These are phyloP conservation scores for Populus davidiana DNA, from an alignment of 345 rosid genomes.

Conservation along the genomic window DNA sequence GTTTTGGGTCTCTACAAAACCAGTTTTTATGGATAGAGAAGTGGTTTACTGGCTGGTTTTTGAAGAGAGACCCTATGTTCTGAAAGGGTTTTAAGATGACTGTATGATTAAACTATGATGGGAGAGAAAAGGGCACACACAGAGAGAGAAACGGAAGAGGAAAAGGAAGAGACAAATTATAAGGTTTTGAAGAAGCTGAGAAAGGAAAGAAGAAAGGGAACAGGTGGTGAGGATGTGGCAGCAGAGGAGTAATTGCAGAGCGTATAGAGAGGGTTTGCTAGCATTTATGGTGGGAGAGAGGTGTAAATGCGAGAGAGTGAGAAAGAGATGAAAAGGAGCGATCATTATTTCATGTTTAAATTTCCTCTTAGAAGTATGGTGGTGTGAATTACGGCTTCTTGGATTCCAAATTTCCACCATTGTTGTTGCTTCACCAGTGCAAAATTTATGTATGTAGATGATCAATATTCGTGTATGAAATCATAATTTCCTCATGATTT, in stretches of 20 bases:
- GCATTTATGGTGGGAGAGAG: conserved; percentile 65
- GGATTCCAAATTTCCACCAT: background rate
- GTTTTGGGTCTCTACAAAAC: background rate
- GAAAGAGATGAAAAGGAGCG: background rate
- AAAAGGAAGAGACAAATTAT: background rate
- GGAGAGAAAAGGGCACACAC: background rate
- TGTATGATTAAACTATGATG: background rate
- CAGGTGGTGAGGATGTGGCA: conserved; percentile 40
- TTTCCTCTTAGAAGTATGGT: conserved; percentile 6
- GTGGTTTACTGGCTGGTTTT: background rate
- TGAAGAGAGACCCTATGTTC: background rate
- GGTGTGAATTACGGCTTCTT: conserved; percentile 1
- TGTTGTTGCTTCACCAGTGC: no score
- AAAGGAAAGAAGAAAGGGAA: conserved; percentile 29
- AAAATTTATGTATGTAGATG: no score
- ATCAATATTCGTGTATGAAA: no score
- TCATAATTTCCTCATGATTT: no score
- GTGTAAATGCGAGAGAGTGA: conserved; percentile 30
- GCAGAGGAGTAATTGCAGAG: conserved; percentile 70
- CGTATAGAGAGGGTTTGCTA: conserved; percentile 58
- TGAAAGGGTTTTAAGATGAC: background rate
- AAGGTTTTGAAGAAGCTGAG: conserved; percentile 23
- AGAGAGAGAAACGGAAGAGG: conserved; percentile 11
- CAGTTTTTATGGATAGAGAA: background rate
- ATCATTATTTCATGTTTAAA: conserved; percentile 2